Conservation (phyloP, 495 filamentous ascomycete genomes). For the Niebla homalea region DNA sequence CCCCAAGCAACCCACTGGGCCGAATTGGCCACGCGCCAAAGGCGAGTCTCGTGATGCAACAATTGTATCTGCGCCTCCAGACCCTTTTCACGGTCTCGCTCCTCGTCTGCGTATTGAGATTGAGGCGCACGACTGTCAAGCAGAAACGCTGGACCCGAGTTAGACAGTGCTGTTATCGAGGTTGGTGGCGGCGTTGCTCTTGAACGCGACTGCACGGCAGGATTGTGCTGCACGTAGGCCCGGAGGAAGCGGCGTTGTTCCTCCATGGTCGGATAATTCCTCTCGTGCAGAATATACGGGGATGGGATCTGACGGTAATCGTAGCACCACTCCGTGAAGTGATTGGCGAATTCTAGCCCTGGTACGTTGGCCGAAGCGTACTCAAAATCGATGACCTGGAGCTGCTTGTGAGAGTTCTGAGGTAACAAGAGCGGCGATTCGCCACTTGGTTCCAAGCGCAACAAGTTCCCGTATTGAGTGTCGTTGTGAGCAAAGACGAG, state of each 20-base stretch:
- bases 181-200: constrained; percentile 42
- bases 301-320: constrained; percentile 68
- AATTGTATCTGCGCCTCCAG: constrained; percentile 49
- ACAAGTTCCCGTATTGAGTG: constrained; percentile 97
- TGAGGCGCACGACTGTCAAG: constrained; percentile 54
- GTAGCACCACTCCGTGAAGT: constrained; percentile 97
- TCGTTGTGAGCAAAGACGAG: constrained; percentile 97
- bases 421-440: constrained; percentile 82
- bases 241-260: constrained; percentile 75
- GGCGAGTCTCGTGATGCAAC: constrained; percentile 59
- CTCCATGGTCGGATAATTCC: constrained; percentile 59
- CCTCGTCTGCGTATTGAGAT: constrained; percentile 36
- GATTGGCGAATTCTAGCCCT: constrained; percentile 91
- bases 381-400: constrained; percentile 97
- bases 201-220: constrained; percentile 38
- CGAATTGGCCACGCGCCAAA: constrained; percentile 78
- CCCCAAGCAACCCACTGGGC: constrained; percentile 96
- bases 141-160: constrained; percentile 46
- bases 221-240: constrained; percentile 72
- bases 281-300: constrained; percentile 54
- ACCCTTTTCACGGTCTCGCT: constrained; percentile 43
- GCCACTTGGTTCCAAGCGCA: constrained; percentile 71
- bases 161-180: constrained; percentile 25
- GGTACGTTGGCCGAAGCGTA: constrained; percentile 84
- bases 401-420: constrained; percentile 82